Conservation (phyloP, 129 eudicot species). For the Flaveria bidentis region DNA sequence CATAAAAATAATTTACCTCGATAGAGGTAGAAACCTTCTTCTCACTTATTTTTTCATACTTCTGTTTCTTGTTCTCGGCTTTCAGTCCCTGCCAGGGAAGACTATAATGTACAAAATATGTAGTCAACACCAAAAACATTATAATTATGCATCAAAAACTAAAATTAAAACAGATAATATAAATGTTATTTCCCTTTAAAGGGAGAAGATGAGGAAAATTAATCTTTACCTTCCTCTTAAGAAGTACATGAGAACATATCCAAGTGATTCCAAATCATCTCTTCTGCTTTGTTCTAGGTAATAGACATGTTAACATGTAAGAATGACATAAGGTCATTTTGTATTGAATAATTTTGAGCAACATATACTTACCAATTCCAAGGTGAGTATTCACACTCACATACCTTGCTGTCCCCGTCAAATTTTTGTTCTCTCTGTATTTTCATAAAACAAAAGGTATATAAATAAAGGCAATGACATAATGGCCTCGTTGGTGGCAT, state of each 20-base stretch:
- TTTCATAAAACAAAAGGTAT: conserved; percentile 23
- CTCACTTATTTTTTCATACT: conserved; percentile 91
- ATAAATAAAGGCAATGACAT: conserved; percentile 15
- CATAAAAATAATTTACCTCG: conserved; percentile 58
- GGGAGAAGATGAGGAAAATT: background rate
- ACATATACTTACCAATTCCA: conserved; percentile 71
- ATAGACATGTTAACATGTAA: conserved; percentile 21
- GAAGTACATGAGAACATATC: conserved; percentile 94
- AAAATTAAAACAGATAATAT: background rate
- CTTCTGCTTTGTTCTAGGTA: conserved; percentile 91
- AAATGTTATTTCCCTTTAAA: background rate
- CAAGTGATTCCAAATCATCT: conserved; percentile 97
- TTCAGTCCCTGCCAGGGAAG: conserved; percentile 99
- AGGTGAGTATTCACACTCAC: conserved; percentile 98
- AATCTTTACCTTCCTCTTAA: conserved; percentile 83
- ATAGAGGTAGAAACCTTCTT: conserved; percentile 90
- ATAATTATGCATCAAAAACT: conserved; percentile 12
- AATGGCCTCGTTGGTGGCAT: background rate
- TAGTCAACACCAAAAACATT: conserved; percentile 9
- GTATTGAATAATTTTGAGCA: background rate
- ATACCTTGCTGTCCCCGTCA: conserved; percentile 96
- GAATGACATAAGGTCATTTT: conserved; percentile 4
- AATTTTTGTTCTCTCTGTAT: conserved; percentile 94
- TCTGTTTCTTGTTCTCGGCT: conserved; percentile 96
- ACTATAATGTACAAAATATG: conserved; percentile 41